A percentile compares a stretch with the other conserved stretches of the same genome.
phyloP scores from a whole-genome alignment of 306 rosid species.

The Bauhinia variegata region DNA sequence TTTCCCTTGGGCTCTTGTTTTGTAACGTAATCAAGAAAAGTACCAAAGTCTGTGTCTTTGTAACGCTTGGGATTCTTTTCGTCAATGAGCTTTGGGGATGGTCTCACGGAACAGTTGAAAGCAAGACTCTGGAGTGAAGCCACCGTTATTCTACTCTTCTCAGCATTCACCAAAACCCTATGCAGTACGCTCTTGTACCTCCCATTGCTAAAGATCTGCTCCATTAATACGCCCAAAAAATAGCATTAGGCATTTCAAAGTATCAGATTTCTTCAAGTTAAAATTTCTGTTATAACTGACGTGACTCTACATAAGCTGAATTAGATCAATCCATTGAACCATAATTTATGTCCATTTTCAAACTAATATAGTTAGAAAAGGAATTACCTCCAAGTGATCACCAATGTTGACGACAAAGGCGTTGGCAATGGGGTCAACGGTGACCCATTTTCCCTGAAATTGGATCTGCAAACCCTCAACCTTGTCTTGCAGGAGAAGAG shows the following conservation, averaged over 20 bases:
- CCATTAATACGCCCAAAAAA: neutral
- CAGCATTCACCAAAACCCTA: constrained; percentile 69
- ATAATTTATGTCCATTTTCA: too few species aligned
- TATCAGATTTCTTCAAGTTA: too few species aligned
- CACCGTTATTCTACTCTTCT: constrained; percentile 57
- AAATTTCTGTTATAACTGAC: too few species aligned
- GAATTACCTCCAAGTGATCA: constrained; percentile 84
- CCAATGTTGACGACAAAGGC: constrained; percentile 85
- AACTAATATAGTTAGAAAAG: too few species aligned
- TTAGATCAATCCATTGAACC: too few species aligned
- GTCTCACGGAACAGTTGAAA: constrained; percentile 46
- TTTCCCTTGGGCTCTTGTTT: constrained; percentile 63
- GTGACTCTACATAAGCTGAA: too few species aligned
- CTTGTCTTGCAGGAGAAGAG: constrained; percentile 81
- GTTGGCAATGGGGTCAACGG: constrained; percentile 71
- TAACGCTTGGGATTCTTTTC: constrained; percentile 71
- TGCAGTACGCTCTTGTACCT: constrained; percentile 87
- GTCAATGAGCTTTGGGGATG: constrained; percentile 62
- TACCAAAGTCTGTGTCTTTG: constrained; percentile 64
- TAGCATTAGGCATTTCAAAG: neutral
- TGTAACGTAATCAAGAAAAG: constrained; percentile 61
- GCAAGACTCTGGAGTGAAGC: constrained; percentile 79
- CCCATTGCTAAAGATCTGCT: constrained; percentile 92
- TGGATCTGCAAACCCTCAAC: constrained; percentile 82
- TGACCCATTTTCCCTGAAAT: constrained; percentile 68